These are phyloP conservation scores for Penicillium coprophilum DNA, from an alignment of 495 filamentous ascomycete genomes.

Conservation along the genomic window DNA sequence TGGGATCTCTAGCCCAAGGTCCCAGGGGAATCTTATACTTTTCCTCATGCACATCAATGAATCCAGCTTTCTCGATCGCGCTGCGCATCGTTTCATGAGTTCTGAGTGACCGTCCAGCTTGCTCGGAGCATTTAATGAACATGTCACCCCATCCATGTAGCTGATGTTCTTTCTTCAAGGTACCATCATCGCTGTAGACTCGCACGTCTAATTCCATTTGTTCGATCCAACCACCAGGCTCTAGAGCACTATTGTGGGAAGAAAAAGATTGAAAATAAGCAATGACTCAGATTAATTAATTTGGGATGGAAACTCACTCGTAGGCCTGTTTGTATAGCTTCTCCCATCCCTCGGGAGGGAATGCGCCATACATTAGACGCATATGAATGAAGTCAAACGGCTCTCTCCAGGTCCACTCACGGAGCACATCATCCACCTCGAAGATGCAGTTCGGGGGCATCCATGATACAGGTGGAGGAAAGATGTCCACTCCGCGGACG, in stretches of 20 bases:
- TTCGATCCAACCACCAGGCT: conserved; percentile 55
- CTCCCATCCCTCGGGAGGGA: conserved; percentile 25
- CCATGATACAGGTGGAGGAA: conserved; percentile 15
- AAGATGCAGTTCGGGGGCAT: not conserved
- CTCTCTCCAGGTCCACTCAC: conserved; percentile 24
- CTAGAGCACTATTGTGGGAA: conserved; percentile 16
- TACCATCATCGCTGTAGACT: conserved; percentile 45
- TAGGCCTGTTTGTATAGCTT: conserved; percentile 26
- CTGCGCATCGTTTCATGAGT: conserved; percentile 22
- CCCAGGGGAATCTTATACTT: conserved; percentile 61
- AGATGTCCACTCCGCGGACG: conserved; percentile 17
- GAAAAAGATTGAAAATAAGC: too few species aligned
- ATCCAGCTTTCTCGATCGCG: conserved; percentile 25
- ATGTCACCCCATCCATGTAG: conserved; percentile 22
- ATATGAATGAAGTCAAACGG: conserved; percentile 30
- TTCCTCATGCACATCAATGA: conserved; percentile 33
- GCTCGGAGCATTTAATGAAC: conserved; percentile 22
- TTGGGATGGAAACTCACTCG: conserved; percentile 23
- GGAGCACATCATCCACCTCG: conserved; percentile 6
- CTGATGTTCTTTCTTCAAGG: conserved; percentile 26
- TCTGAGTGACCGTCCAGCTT: conserved; percentile 11
- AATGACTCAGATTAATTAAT: not conserved
- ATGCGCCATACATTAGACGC: conserved; percentile 22
- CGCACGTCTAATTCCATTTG: conserved; percentile 48
- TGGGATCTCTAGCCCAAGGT: conserved; percentile 62